A percentile compares a stretch with the other conserved stretches of the same genome.
Conservation (phyloP, 805 yeast species). For the Lipomyces sp. region DNA sequence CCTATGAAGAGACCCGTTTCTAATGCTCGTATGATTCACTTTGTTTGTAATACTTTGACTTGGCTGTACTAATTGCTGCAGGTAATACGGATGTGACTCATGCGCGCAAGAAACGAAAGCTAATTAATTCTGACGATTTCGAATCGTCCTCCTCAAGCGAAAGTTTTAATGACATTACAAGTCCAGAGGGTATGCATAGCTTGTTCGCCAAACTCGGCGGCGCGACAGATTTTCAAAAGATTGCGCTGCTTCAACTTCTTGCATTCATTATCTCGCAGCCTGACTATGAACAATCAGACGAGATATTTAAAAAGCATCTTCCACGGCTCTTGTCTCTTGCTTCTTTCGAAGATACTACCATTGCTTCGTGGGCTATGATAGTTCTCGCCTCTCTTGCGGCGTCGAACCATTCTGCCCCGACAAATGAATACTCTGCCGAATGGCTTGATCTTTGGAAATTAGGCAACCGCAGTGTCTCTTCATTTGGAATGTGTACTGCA, state of each 20-base stretch:
- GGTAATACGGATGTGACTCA: no score
- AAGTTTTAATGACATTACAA: no score
- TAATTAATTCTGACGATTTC: neutral
- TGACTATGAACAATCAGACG: neutral
- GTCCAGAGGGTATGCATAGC: no score
- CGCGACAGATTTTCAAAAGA: neutral
- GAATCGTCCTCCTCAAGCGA: neutral
- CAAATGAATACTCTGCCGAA: neutral
- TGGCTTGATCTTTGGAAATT: conserved; percentile 15
- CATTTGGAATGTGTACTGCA: conserved; percentile 8
- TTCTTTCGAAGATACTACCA: conserved; percentile 4
- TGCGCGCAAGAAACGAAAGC: no score
- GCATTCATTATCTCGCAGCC: conserved; percentile 1
- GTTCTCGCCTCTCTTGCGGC: conserved; percentile 6
- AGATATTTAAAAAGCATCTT: neutral
- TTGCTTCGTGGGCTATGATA: conserved; percentile 23
- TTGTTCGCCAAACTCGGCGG: neutral
- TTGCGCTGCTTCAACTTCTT: conserved; percentile 12
- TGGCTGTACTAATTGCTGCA: no score
- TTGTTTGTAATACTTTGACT: no score
- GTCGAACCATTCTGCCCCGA: neutral
- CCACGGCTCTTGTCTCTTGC: neutral
- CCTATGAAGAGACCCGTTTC: no score
- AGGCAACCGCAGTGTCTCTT: conserved; percentile 10
- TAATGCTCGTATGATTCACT: no score